phyloP scores from a whole-genome alignment of 805 yeast species.

The Saccharomycopsis fibuligera region DNA sequence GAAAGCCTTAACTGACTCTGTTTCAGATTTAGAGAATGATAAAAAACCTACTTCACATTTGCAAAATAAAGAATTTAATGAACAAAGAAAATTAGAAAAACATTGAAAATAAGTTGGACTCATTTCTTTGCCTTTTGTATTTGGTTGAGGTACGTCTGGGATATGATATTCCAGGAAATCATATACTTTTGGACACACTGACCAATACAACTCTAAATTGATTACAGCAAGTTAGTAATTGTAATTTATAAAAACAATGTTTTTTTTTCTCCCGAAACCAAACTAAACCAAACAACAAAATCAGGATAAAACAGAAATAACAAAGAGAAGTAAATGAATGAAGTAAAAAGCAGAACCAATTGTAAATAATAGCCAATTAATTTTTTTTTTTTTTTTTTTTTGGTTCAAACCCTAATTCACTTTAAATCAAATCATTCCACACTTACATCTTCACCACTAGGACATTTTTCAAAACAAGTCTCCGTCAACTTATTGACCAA shows the following conservation, averaged over 20 bases:
- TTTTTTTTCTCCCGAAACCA: too few relatives aligned
- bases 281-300: too few relatives aligned
- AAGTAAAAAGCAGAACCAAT: too few relatives aligned
- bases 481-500: constrained; percentile 79
- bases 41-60: neutral
- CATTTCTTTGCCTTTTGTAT: constrained; percentile 9
- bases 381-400: too few relatives aligned
- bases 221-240: neutral
- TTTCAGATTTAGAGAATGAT: neutral
- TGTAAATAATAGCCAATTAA: too few relatives aligned
- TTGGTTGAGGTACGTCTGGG: constrained; percentile 56
- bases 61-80: neutral
- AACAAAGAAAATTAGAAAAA: neutral
- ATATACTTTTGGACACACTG: constrained; percentile 82
- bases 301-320: too few relatives aligned
- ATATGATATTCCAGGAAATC: constrained; percentile 84
- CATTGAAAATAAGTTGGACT: neutral
- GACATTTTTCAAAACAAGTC: constrained; percentile 80
- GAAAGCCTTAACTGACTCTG: neutral
- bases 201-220: constrained; percentile 26
- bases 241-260: neutral
- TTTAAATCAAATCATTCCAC: too few relatives aligned
- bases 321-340: too few relatives aligned
- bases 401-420: too few relatives aligned
- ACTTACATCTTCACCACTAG: constrained; percentile 46